Evolutionary conservation across 2,329 filamentous ascomycete genomes (phyloP), one percentile per base, ranked within the genome.

Genomic region (Parastagonospora avenae): DNA sequence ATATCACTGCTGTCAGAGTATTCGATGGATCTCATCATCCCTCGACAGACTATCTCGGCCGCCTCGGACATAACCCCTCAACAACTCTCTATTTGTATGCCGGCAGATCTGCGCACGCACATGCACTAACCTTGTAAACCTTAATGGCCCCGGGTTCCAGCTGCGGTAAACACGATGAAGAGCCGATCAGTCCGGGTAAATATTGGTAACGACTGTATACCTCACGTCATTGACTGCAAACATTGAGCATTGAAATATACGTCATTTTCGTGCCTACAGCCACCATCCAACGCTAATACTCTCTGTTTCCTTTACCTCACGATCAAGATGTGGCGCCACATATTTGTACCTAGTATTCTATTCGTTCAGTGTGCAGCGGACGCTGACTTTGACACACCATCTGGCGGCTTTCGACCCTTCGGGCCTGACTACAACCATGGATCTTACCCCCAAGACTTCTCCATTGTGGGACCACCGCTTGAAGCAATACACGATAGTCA

Each of bases 401-500:
- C 46, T 19, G 53, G 42, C 32, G 50, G 32, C 12, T 57, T 48
- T 35, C 55, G 50, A 42, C 48, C 53, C 11, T 60, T 57, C 24
- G 59, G 50, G 8, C 43, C 50, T 14, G 54, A 50, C 28, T 58
- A 50, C 31, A 65, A 37, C 10, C 41, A 42, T 12, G 59, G 60
- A n/a, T 54, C 56, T 16, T 64, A 57, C 30, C 66, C 67, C 3
- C 62, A 69, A 38, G 73, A 76, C 57, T 76, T 74, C 54, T 66
- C 58, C 46, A 59, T 76, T 24, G 66, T 74, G 11, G 73, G 74
- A 6, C 63, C 68, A 19, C 48, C 55, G 12, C 58, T 76, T 1
- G 63, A 76, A 51, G 63, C 71, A 2, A 64, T 76, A 5, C 74
- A 77, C 47, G 71, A 76, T 39, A 74, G 69, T 32, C 58, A 65